Base-by-base conservation (phyloP, 371 early-diverging fungal genomes). In the Chytridium lagenaria region DNA sequence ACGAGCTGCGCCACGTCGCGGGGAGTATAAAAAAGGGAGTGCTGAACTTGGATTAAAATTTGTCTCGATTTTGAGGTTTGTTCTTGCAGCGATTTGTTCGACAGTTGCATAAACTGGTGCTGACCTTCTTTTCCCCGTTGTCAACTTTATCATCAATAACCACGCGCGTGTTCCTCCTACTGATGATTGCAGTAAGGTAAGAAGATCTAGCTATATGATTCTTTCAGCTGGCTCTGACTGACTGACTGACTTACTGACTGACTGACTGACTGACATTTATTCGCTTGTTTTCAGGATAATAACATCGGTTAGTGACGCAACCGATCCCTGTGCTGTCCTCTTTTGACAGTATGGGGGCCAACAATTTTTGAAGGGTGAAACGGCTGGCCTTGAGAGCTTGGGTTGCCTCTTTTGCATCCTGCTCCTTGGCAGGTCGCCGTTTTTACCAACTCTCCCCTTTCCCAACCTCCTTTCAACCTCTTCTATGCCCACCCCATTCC, bases 391-490 rank as follows among this genome's bases (percentile, higher is more conserved):
- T 52, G 37, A 12, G 61, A 34, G 61, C 61, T 61, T 34, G 61
- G 61, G 37, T 34, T 23, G 61, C 61, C 61, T 61, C 61, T 16
- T 55, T 37, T 61, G 61, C 61, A 23, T 28, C 37, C 61, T 61
- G 61, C 61, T 34, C 61, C 61, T 34, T 34, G 61, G 61, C 61
- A 31, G 61, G 61, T 61, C 61, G 61, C 61, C 61, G n/a, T n/a
- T 26, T 10, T 28, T 10, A 12, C 12, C 23, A 5, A 26, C 55
- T 19, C 55, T 12, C 36, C 12, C 37, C 3, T 37, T 61, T 34
- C 23, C 36, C 26, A 10, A 33, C 61, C 61, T 12, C 61, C 61
- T 61, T 34, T 15, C 37, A 34, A 34, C n/a, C n/a, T n/a, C n/a
- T n/a, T n/a, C n/a, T n/a, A n/a, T n/a, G n/a, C n/a, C n/a, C n/a